Percentiles rank a stretch among this genome's conserved stretches.
Conservation (phyloP, 768 basidiomycete species). For the Suillus plorans region DNA sequence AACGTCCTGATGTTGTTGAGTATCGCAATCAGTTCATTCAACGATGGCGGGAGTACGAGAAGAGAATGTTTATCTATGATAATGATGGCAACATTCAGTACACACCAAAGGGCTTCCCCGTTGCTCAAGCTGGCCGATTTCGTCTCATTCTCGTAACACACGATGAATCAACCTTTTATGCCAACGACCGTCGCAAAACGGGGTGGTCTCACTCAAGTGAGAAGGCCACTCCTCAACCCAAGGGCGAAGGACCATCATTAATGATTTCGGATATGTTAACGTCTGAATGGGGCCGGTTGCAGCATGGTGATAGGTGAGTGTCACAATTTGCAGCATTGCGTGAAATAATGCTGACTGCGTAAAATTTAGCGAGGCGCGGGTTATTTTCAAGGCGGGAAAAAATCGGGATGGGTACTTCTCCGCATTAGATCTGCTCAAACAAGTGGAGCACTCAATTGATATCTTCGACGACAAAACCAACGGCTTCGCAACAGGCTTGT, state of each 20-base stretch:
- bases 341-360: neutral
- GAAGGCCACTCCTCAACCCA: neutral
- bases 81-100: neutral
- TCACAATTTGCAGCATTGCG: neutral
- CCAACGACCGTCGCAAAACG: neutral
- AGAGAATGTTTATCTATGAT: neutral
- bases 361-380: neutral
- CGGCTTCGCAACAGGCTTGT: slow-evolving; percentile 18
- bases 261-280: neutral
- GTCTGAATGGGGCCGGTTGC: neutral
- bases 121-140: neutral
- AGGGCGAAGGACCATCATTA: neutral
- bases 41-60: neutral
- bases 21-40: neutral
- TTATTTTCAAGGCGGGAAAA: slow-evolving; percentile 22
- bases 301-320: neutral
- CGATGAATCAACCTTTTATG: neutral
- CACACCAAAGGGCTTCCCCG: neutral
- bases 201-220: neutral
- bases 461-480: slow-evolving; percentile 17
- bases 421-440: slow-evolving; percentile 21
- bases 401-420: slow-evolving; percentile 26
- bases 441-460: slow-evolving; percentile 19
- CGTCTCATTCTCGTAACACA: neutral
- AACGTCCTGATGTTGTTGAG: neutral